Percentiles rank a stretch among this genome's conserved stretches.
Conservation (phyloP, 805 yeast species). For the Schizosaccharomyces cryophilus region DNA sequence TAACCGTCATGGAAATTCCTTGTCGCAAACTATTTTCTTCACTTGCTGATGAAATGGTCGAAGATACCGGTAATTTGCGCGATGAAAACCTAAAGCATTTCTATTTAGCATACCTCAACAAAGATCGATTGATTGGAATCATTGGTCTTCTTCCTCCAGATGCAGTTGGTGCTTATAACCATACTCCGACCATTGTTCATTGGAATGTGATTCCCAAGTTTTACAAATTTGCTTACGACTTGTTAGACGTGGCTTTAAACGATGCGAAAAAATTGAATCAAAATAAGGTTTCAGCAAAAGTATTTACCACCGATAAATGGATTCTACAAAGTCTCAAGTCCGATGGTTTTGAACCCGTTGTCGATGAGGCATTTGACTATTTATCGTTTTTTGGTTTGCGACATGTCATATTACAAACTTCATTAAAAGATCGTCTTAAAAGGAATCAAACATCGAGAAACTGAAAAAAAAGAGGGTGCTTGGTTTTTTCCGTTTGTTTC, state of each 20-base stretch:
- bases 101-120: neutral
- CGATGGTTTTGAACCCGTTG: neutral
- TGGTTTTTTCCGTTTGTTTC: too few relatives aligned
- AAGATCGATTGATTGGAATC: neutral
- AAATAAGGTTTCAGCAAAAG: neutral
- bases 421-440: neutral
- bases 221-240: neutral
- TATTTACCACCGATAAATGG: neutral
- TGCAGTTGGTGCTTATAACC: neutral
- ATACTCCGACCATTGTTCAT: neutral
- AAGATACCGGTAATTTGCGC: neutral
- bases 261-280: neutral
- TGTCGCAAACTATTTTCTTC: neutral
- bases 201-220: neutral
- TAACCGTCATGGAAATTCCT: neutral
- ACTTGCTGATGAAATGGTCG: neutral
- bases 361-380: neutral
- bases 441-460: too few relatives aligned
- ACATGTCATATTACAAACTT: neutral
- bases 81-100: neutral
- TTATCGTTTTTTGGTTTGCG: neutral
- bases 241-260: neutral
- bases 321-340: neutral
- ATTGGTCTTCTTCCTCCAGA: neutral
- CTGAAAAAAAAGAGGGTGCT: too few relatives aligned